Percentiles rank a stretch among this genome's conserved stretches.
These are phyloP conservation scores for Rosa rugosa DNA, from an alignment of 306 rosid genomes.

Conservation along the genomic window DNA sequence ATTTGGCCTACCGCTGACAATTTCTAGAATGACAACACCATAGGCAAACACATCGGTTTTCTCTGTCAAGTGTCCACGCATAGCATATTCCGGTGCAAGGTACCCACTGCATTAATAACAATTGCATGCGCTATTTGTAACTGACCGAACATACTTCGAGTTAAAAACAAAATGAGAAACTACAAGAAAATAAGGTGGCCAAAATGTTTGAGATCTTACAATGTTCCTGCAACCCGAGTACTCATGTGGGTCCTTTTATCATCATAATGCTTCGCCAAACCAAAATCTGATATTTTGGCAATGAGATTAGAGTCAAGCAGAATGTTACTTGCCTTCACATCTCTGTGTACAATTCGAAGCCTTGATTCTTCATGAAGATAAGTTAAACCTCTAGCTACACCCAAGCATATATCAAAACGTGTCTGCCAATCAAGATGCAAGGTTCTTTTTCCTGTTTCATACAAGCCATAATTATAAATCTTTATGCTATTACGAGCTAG, in stretches of 20 bases:
- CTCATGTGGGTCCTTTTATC: slow-evolving; percentile 79
- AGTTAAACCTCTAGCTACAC: slow-evolving; percentile 55
- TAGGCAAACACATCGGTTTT: slow-evolving; percentile 84
- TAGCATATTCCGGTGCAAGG: slow-evolving; percentile 85
- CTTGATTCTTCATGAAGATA: slow-evolving; percentile 79
- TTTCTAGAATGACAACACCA: slow-evolving; percentile 79
- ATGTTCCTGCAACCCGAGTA: slow-evolving; percentile 76
- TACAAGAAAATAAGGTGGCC: not conserved
- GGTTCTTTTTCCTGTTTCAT: slow-evolving; percentile 12
- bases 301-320: slow-evolving; percentile 57
- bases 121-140: slow-evolving; percentile 7
- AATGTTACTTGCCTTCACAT: slow-evolving; percentile 83
- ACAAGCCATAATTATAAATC: slow-evolving; percentile 1
- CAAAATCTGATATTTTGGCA: slow-evolving; percentile 84
- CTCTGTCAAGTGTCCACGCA: slow-evolving; percentile 86
- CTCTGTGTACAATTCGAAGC: slow-evolving; percentile 74
- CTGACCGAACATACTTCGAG: not conserved
- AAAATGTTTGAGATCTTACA: slow-evolving; percentile 41
- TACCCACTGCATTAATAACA: slow-evolving; percentile 55
- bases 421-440: slow-evolving; percentile 22
- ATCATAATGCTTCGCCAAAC: slow-evolving; percentile 75
- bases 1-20: slow-evolving; percentile 75
- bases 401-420: slow-evolving; percentile 23
- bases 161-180: not conserved
- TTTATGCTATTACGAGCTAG: not conserved